Evolutionary conservation across 805 yeast species (phyloP).

Genomic region (Candida nitratophila): DNA sequence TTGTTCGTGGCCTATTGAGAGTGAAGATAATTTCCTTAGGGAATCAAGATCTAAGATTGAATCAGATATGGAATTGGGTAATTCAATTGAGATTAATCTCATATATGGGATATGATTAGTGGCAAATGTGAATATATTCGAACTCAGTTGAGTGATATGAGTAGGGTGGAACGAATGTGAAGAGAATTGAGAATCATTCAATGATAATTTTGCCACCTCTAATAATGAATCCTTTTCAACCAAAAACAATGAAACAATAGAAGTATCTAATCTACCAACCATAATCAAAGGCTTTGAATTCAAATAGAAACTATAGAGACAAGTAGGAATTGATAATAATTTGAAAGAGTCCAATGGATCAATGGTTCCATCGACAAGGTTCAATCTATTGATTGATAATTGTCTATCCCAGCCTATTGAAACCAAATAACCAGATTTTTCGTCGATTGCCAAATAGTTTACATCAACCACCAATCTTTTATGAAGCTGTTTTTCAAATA

Average conservation of each 20-base stretch:
- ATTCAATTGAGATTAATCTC: slow-evolving; percentile 50
- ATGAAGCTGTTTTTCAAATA: slow-evolving; percentile 18
- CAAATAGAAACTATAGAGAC: slow-evolving; percentile 32
- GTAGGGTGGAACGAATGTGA: slow-evolving; percentile 57
- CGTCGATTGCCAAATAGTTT: slow-evolving; percentile 9
- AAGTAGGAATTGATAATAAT: slow-evolving; percentile 44
- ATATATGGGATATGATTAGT: slow-evolving; percentile 77
- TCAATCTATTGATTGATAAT: slow-evolving; percentile 30
- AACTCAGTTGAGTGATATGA: slow-evolving; percentile 24
- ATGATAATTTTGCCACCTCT: slow-evolving; percentile 42
- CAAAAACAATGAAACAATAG: slow-evolving; percentile 43
- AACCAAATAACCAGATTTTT: slow-evolving; percentile 29
- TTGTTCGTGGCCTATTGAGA: slow-evolving; percentile 10
- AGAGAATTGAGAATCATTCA: slow-evolving; percentile 69
- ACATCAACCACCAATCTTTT: slow-evolving; percentile 21
- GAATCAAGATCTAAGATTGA: no score
- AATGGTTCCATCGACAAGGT: slow-evolving; percentile 5
- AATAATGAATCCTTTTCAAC: slow-evolving; percentile 16
- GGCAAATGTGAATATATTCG: slow-evolving; percentile 45
- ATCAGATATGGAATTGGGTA: no score
- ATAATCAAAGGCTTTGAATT: slow-evolving; percentile 32
- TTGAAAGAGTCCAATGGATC: slow-evolving; percentile 22
- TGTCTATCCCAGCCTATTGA: slow-evolving; percentile 57
- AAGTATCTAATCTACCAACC: slow-evolving; percentile 54
- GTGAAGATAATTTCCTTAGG: no score